Evolutionary conservation across 352 stramenopile genomes (phyloP).

Genomic region (Pythium plurisporium): DNA sequence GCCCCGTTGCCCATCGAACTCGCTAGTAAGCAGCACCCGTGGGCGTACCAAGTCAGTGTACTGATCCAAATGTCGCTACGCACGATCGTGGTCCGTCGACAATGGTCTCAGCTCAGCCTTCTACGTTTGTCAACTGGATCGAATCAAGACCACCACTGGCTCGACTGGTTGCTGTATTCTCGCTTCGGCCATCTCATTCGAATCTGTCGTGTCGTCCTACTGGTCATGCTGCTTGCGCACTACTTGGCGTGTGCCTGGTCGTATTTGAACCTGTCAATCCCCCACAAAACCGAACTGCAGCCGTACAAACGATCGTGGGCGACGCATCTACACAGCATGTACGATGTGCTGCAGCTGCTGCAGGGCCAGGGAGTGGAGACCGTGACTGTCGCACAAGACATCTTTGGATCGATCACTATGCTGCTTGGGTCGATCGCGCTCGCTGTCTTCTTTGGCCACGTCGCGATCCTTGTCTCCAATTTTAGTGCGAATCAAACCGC

Average conservation of each 20-base stretch:
- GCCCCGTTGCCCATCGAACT: constrained; percentile 17
- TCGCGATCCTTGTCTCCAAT: neutral
- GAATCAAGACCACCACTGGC: too few relatives aligned
- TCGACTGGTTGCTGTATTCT: too few relatives aligned
- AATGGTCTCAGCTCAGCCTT: too few relatives aligned
- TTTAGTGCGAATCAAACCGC: neutral
- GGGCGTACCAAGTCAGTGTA: neutral
- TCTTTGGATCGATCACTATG: constrained; percentile 40
- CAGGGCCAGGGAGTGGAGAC: constrained; percentile 45
- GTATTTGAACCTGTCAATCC: too few relatives aligned
- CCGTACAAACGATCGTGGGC: neutral
- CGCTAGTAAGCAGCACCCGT: constrained; percentile 15
- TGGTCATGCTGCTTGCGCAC: too few relatives aligned
- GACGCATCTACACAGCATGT: constrained; percentile 37
- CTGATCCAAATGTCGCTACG: too few relatives aligned
- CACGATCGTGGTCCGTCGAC: too few relatives aligned
- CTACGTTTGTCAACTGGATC: too few relatives aligned
- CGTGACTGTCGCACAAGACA: constrained; percentile 27
- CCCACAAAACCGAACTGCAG: neutral
- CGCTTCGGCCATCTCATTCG: too few relatives aligned
- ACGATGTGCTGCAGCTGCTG: constrained; percentile 42
- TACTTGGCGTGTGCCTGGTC: too few relatives aligned
- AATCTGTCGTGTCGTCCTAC: too few relatives aligned
- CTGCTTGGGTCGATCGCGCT: constrained; percentile 56
- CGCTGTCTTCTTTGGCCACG: neutral